phyloP scores from a whole-genome alignment of 441 rosid genomes.

The Croton setiger region DNA sequence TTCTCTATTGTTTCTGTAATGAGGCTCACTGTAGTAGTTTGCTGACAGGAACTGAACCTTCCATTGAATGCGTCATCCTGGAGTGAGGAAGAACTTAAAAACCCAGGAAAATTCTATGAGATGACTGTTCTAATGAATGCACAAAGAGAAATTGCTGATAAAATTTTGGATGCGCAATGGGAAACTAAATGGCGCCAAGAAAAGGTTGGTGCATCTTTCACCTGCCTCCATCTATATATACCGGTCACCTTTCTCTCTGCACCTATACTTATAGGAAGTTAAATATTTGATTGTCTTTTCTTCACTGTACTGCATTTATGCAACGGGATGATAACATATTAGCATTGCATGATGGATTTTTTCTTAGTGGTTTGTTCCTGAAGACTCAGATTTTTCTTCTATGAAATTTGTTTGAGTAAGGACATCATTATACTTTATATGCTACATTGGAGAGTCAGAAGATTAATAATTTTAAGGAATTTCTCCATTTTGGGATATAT shows the following conservation, averaged over 20 bases:
- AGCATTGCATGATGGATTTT: not conserved
- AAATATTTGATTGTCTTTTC: not conserved
- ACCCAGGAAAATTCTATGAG: slow-evolving; percentile 71
- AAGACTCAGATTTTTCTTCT: not conserved
- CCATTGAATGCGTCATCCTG: slow-evolving; percentile 77
- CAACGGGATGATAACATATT: not conserved
- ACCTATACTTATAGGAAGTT: not conserved
- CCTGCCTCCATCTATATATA: not conserved
- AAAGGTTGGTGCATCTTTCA: slow-evolving; percentile 46
- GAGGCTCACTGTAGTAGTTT: slow-evolving; percentile 22
- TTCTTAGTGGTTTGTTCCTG: not conserved
- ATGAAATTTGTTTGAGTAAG: not conserved
- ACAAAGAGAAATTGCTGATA: slow-evolving; percentile 85
- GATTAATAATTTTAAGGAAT: not conserved
- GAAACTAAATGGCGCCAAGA: slow-evolving; percentile 86
- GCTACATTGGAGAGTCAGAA: not conserved
- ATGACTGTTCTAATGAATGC: slow-evolving; percentile 90
- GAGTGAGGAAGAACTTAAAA: slow-evolving; percentile 84
- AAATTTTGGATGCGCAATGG: slow-evolving; percentile 83
- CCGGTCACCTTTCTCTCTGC: not conserved
- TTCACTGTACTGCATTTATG: not conserved
- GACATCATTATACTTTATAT: not conserved
- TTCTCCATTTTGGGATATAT: not conserved
- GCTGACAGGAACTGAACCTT: slow-evolving; percentile 67
- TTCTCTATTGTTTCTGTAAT: slow-evolving; percentile 7